Evolutionary conservation across 345 rosid genomes (phyloP), one percentile per base, ranked within the genome.

Genomic region (Pelargonium nanum): DNA sequence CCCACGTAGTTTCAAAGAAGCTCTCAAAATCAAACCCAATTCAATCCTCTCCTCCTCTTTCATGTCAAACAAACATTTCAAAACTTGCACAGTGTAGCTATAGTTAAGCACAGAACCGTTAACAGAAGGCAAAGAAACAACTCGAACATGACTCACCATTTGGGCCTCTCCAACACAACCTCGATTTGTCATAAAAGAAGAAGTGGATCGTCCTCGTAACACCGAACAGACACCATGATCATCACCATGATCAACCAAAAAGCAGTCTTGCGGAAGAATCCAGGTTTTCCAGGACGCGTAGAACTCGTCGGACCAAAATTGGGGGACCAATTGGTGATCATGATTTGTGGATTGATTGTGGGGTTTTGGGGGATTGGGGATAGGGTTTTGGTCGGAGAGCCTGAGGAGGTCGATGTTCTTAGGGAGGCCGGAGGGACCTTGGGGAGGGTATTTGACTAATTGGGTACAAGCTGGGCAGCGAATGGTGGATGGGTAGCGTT

Each of bases 401-500:
- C 91, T 75, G 65, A 88, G 89, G 26, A 84, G 86, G 60, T 91
- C 96, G 72, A 90, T 85, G 77, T 90, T 90, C 70, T 83, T 90
- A 65, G 95, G 95, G 65, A 90, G 88, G 58, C 75, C 60, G 16
- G 85, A 54, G 63, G 95, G 90, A n/a, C 92, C 93, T 22, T 76
- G 79, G n/a, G 75, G 66, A 5, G 93, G 91, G 68, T 63, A 78
- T 71, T 85, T 88, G 82, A 89, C 89, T 68, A 92, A 85, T 21
- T 83, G 93, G 20, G 83, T 86, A 66, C 95, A 92, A 17, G 88
- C 91, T 1, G 93, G 98, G 66, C 97, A 92, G 30, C 95, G 91
- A 70, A 89, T 78, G 19, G 93, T 85, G 13, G 61, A 67, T 1
- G 86, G 82, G 59, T 75, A 80, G 65, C 74, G 82, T 58, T 85